Evolutionary conservation across 177 flowering plant genomes (phyloP).

Genomic region (Telopea speciosissima): DNA sequence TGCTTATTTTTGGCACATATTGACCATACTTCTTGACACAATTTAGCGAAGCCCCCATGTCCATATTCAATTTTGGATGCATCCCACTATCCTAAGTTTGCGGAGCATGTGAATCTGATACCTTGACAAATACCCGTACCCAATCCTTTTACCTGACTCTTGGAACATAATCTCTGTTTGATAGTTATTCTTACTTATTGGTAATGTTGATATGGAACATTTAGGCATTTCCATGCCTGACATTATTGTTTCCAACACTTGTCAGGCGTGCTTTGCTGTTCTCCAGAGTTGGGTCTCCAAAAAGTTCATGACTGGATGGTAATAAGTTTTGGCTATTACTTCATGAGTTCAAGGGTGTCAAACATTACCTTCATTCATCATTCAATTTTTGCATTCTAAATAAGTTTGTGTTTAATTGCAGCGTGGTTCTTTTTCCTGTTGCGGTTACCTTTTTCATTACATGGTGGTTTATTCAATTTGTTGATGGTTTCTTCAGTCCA

Average conservation of each 20-base stretch:
- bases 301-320: conserved; percentile 99
- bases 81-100: too few relatives aligned
- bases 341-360: background rate
- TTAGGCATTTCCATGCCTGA: background rate
- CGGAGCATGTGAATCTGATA: too few relatives aligned
- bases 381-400: conserved; percentile 2
- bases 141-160: too few relatives aligned
- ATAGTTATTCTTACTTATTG: background rate
- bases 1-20: too few relatives aligned
- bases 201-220: background rate
- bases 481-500: conserved; percentile 98
- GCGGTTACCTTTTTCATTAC: conserved; percentile 89
- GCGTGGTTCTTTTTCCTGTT: conserved; percentile 95
- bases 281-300: conserved; percentile 92
- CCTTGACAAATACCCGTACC: too few relatives aligned
- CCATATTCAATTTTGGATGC: too few relatives aligned
- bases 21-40: too few relatives aligned
- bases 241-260: conserved; percentile 3
- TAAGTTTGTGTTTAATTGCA: conserved; percentile 36
- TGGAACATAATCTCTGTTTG: too few relatives aligned
- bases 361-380: background rate
- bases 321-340: conserved; percentile 14
- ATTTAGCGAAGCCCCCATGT: too few relatives aligned
- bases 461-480: conserved; percentile 95
- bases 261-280: conserved; percentile 85